These are phyloP conservation scores for Scutellospora calospora DNA, from an alignment of 371 early-diverging fungal genomes.

Conservation along the genomic window DNA sequence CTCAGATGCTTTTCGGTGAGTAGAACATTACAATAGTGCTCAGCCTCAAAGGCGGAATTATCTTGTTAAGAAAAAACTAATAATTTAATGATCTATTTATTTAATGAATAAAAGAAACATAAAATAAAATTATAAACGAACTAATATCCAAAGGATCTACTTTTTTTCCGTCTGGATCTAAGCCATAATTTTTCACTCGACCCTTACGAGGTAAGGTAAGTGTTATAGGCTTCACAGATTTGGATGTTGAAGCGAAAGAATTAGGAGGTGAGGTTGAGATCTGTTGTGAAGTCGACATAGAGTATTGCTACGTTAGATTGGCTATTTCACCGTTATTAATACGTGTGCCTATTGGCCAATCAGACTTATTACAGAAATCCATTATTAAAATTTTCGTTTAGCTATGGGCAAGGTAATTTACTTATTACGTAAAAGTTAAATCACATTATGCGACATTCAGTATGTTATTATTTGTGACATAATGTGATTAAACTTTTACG, in stretches of 20 bases:
- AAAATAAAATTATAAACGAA: constrained; percentile 40
- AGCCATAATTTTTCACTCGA: constrained; percentile 56
- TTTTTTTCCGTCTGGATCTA: constrained; percentile 48
- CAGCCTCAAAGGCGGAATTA: constrained; percentile 73
- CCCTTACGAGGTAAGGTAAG: constrained; percentile 20
- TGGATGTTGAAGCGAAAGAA: background rate
- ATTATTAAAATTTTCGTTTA: no score
- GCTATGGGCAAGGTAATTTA: no score
- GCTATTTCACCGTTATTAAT: no score
- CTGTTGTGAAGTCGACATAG: no score
- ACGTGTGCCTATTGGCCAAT: no score
- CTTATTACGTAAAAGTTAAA: no score
- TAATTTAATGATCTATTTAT: background rate
- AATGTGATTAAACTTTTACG: no score
- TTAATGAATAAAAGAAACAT: background rate
- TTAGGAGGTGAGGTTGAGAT: background rate
- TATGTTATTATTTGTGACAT: no score
- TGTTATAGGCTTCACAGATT: background rate
- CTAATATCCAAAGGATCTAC: constrained; percentile 69
- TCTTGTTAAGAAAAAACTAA: constrained; percentile 53
- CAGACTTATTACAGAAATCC: no score
- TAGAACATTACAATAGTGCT: constrained; percentile 75
- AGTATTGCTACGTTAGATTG: no score
- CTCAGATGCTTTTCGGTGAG: constrained; percentile 71
- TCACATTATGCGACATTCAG: no score